Evolutionary conservation across 495 filamentous ascomycete species (phyloP).

Genomic region (Daldinia childiae): DNA sequence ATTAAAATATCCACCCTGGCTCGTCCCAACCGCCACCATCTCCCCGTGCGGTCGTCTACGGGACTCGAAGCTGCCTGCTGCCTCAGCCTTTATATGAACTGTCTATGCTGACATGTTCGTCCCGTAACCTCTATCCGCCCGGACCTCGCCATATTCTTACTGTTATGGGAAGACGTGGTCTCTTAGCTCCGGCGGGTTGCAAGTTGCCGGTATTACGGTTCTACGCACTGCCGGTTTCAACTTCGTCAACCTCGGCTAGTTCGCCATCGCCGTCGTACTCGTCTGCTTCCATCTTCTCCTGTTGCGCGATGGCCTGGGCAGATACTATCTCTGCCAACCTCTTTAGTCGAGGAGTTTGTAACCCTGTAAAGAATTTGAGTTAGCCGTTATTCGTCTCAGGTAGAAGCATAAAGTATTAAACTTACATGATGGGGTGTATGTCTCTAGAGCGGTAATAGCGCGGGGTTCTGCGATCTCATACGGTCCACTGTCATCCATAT

Average conservation of each 20-base stretch:
- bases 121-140: conserved; percentile 6
- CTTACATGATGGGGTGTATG: conserved; percentile 95
- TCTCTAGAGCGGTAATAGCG: conserved; percentile 95
- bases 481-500: conserved; percentile 99
- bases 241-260: conserved; percentile 57
- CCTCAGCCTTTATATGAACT: conserved; percentile 4
- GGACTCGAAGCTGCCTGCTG: conserved; percentile 8
- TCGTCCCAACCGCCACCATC: neutral
- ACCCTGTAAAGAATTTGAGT: conserved; percentile 64
- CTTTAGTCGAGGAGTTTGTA: conserved; percentile 95
- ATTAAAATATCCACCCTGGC: conserved; percentile 38
- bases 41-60: neutral
- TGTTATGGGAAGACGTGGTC: conserved; percentile 23
- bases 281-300: conserved; percentile 76
- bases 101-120: conserved; percentile 9
- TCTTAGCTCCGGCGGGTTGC: conserved; percentile 23
- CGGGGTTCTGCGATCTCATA: conserved; percentile 98
- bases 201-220: conserved; percentile 39
- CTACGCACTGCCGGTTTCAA: conserved; percentile 43
- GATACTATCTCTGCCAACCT: conserved; percentile 97
- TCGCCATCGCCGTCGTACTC: conserved; percentile 55
- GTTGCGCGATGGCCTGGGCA: conserved; percentile 91
- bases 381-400: conserved; percentile 11
- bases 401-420: conserved; percentile 30
- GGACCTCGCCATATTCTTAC: conserved; percentile 2